These are phyloP conservation scores for Saccharomyces hybrid DNA, from an alignment of 1,139 yeast species.

Conservation along the genomic window DNA sequence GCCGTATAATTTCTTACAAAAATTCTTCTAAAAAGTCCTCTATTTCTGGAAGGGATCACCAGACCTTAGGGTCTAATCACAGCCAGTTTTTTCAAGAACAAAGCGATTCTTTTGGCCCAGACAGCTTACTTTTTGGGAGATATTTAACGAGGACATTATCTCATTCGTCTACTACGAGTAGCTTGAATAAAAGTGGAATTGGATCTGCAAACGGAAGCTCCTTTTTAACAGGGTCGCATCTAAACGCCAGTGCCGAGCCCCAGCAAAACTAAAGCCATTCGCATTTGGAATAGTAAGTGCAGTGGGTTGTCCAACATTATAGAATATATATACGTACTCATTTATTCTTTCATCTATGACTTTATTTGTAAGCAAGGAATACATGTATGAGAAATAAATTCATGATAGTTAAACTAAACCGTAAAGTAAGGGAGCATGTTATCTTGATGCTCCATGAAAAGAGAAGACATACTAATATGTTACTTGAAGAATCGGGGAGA, in stretches of 20 bases:
- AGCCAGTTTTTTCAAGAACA: constrained; percentile 4
- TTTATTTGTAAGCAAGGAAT: not conserved
- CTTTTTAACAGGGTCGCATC: not conserved
- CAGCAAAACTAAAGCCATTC: not conserved
- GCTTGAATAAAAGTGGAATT: not conserved
- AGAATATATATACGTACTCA: not conserved
- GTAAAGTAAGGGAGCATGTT: not conserved
- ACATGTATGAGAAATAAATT: not conserved
- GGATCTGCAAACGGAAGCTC: not conserved
- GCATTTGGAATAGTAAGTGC: not conserved
- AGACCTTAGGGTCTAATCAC: not conserved
- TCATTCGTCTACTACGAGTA: not conserved
- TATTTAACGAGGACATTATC: constrained; percentile 1
- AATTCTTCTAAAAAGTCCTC: constrained; percentile 3
- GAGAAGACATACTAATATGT: not conserved
- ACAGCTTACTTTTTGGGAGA: constrained; percentile 4
- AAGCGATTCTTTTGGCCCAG: constrained; percentile 11
- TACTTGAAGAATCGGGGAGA: not conserved
- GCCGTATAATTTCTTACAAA: not conserved
- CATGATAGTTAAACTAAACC: not conserved
- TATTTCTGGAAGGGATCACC: constrained; percentile 1
- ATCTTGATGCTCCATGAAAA: not conserved
- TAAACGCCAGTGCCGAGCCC: not conserved
- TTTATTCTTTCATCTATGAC: not conserved
- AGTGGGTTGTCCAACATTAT: not conserved